Conservation (phyloP, 1,284 basidiomycete species). For the Kalmanozyma brasiliensis region DNA sequence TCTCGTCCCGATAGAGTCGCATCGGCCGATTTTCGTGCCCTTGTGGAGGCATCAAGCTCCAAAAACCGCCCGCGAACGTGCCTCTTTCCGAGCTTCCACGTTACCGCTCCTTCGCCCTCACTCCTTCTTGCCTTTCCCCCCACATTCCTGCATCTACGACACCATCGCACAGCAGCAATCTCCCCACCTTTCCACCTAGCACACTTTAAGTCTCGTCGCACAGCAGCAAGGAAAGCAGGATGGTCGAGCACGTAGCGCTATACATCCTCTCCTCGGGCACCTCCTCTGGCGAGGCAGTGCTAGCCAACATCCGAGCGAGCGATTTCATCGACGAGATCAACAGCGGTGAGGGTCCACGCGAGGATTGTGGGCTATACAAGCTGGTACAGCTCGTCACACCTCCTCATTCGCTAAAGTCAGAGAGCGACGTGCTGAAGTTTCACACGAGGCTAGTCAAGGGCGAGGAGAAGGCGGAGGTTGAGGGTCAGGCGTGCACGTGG, state of each 20-base stretch:
- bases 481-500: constrained; percentile 23
- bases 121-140: too few species aligned
- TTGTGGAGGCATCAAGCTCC: too few species aligned
- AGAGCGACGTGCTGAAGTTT: constrained; percentile 26
- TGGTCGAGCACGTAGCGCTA: constrained; percentile 48
- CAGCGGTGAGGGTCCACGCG: constrained; percentile 50
- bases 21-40: too few species aligned
- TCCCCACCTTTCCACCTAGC: too few species aligned
- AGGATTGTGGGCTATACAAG: constrained; percentile 50
- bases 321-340: constrained; percentile 58
- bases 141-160: too few species aligned
- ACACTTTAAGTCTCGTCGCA: too few species aligned
- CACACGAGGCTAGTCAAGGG: constrained; percentile 33
- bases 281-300: constrained; percentile 21
- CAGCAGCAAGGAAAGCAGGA: too few species aligned
- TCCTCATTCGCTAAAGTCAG: constrained; percentile 5
- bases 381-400: constrained; percentile 42
- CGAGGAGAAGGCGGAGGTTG: constrained; percentile 14
- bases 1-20: too few species aligned
- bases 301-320: constrained; percentile 47
- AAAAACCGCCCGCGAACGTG: too few species aligned
- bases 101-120: too few species aligned
- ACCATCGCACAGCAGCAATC: too few species aligned
- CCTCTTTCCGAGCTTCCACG: too few species aligned
- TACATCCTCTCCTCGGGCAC: constrained; percentile 34